phyloP scores from a whole-genome alignment of 139 green algal genomes.

The Auxenochlorella pyrenoidosa region DNA sequence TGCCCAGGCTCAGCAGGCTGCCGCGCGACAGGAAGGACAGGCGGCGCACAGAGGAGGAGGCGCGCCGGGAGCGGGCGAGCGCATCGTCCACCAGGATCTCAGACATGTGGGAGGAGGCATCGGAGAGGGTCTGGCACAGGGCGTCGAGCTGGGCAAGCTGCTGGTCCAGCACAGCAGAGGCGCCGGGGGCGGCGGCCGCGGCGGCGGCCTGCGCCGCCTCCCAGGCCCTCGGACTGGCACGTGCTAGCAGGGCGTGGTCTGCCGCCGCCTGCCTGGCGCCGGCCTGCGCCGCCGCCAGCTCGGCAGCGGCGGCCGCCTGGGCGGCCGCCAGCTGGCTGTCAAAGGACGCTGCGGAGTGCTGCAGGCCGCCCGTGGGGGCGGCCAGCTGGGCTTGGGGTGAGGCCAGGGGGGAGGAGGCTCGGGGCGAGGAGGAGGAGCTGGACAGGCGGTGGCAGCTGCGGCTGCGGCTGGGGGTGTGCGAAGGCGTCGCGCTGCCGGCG shows the following conservation, averaged over 20 bases:
- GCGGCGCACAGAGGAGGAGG: not conserved
- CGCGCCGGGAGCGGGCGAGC: not conserved
- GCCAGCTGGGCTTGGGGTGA: not conserved
- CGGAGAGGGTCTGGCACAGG: not conserved
- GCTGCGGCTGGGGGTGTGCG: not conserved
- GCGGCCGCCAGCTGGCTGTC: not conserved
- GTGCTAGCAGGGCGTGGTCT: not conserved
- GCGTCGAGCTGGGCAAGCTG: slow-evolving; percentile 4
- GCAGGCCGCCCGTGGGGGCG: not conserved
- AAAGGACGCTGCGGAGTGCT: not conserved
- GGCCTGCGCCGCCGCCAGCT: not conserved
- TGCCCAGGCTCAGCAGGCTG: not conserved
- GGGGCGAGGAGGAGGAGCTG: not conserved
- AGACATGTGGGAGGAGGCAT: not conserved
- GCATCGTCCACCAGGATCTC: not conserved
- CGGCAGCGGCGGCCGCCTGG: not conserved
- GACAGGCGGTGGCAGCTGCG: not conserved
- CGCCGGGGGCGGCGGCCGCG: not conserved
- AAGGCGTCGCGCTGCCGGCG: not conserved
- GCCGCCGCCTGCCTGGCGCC: not conserved
- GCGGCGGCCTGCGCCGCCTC: not conserved
- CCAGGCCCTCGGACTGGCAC: not conserved
- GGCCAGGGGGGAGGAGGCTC: not conserved
- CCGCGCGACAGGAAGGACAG: not conserved
- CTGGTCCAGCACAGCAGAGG: not conserved